Evolutionary conservation across 2,329 filamentous ascomycete genomes (phyloP), one percentile per base, ranked within the genome.

Genomic region (Sporothrix luriei): DNA sequence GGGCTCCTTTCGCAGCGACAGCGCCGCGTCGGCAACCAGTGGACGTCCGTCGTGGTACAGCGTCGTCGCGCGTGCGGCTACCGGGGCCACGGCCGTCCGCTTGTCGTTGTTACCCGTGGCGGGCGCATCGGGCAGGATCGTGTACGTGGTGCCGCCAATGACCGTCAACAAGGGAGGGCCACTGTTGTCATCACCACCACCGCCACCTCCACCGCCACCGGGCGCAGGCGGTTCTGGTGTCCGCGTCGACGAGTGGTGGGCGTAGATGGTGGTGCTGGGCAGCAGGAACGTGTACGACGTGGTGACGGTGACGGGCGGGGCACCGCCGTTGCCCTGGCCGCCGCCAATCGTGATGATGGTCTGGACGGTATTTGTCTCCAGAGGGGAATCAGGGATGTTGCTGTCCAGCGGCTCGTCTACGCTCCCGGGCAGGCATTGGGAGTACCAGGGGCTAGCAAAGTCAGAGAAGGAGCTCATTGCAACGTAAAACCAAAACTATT

Each of bases 391-490:
- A 4, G 71, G 71, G 5, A 48, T 29, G 48, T 48, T 54, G 13
- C 54, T 57, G 5, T 65, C 51, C 21, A 70, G 67, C 33, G 69
- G 69, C 3, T 66, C 62, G 16, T 69, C 69, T 26, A 49, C 49
- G 33, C 48, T 59, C 19, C 66, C 64, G 4, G 71, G 71, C 4
- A 69, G n/a, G 52, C 71, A 72, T 40, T 72, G 71, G 2, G 71
- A 72, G 26, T 72, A 72, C 69, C 68, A 72, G 14, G 61, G 66
- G 62, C 69, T 72, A 5, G 16, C 13, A 6, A 3, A 9, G 57
- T 62, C 4, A 62, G 38, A 33, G 14, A 1, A 16, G 10, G 40
- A 14, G 40, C 40, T 46, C 40, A 43, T 7, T 33, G 33, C 9
- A 46, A 46, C 7, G 33, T 33, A 16, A 46, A 46, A 46, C 14